Conservation (phyloP, 139 green algal genomes). For the Chlamydomonas incerta region DNA sequence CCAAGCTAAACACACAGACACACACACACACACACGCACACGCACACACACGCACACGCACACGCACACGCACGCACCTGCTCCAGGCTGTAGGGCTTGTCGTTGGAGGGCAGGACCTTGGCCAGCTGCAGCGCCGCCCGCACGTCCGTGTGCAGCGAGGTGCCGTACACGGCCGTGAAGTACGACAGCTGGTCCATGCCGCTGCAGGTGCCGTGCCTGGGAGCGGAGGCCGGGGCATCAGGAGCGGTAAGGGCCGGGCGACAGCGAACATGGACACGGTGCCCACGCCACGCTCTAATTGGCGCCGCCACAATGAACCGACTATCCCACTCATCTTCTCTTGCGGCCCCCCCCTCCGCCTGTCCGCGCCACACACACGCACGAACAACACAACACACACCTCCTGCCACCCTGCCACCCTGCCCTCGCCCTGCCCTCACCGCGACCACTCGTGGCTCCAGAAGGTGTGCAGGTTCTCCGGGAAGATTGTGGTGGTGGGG, state of each 20-base stretch:
- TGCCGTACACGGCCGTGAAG: constrained; percentile 29
- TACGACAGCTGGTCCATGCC: constrained; percentile 40
- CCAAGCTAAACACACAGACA: too few species aligned
- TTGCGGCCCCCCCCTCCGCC: too few species aligned
- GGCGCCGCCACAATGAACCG: too few species aligned
- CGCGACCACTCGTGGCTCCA: constrained; percentile 17
- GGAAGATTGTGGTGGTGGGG: background rate
- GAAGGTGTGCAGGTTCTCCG: constrained; percentile 13
- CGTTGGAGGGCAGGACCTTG: constrained; percentile 5
- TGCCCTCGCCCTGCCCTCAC: too few species aligned
- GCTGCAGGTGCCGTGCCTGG: constrained; percentile 36
- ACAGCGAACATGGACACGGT: too few species aligned
- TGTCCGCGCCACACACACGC: too few species aligned
- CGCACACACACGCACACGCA: too few species aligned
- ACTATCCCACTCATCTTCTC: too few species aligned
- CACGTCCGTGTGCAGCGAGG: background rate
- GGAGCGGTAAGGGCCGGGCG: background rate
- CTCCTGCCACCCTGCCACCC: too few species aligned
- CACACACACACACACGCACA: too few species aligned
- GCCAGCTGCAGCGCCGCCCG: background rate
- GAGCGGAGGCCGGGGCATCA: background rate
- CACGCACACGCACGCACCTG: background rate
- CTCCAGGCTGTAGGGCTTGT: constrained; percentile 17
- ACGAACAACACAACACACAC: too few species aligned
- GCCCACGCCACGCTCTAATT: too few species aligned